Evolutionary conservation across 2,329 filamentous ascomycete genomes (phyloP), one percentile per base, ranked within the genome.

Genomic region (Chaetomiaceae sp.): DNA sequence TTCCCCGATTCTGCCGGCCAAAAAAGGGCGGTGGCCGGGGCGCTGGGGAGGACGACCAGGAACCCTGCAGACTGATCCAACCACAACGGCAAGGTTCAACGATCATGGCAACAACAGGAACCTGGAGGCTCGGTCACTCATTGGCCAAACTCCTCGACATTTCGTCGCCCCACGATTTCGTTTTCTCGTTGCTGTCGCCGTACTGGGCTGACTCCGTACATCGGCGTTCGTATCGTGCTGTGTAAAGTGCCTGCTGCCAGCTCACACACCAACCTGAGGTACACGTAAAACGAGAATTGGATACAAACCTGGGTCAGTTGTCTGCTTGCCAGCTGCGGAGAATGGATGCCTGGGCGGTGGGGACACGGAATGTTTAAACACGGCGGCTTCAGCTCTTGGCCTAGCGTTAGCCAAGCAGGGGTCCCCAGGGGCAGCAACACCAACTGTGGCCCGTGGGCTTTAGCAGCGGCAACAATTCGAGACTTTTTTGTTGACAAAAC

Each of bases 21-120:
- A 21, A 48, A 45, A 53, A 44, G 44, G 45, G 50, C 50, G 50
- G 50, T 53, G 50, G 38, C 16, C 30, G 38, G 47, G 3, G 21
- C 23, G 38, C 38, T 48, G 46, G 30, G 27, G 13, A n/a, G 12
- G 12, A n/a, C 30, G 4, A 33, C 3, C 30, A 33, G 14, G 30
- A 33, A 33, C 30, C 30, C 30, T 33, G 30, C 30, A 33, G 30
- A n/a, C n/a, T n/a, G n/a, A 13, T 7, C 3, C 30, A 33, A n/a
- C 1, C 12, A 16, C 12, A 20, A 33, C 27, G 43, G 20, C 17
- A 35, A 35, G 30, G 16, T n/a, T 17, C 20, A 21, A 27, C 25
- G 10, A 27, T 27, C 25, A 27, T 10, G 25, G 25, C 25, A 27
- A n/a, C n/a, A n/a, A n/a, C n/a, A n/a, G n/a, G n/a, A n/a, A n/a